phyloP scores from a whole-genome alignment of 2,329 filamentous ascomycete genomes.

The Chaetomiaceae sp. region DNA sequence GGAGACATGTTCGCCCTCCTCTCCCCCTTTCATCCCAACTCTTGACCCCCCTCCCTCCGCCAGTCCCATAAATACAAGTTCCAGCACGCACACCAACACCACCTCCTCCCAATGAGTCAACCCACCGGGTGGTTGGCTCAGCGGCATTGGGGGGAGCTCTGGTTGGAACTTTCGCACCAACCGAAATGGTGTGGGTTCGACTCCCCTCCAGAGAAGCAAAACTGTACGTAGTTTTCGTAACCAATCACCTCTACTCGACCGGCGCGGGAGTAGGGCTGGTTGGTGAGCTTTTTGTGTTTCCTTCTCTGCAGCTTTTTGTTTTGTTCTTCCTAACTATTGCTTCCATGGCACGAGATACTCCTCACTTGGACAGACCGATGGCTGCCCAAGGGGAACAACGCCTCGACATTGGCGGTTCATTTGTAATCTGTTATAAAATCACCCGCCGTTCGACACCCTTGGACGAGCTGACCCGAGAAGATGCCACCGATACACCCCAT shows the following conservation, averaged over 20 bases:
- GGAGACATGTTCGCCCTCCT: background rate
- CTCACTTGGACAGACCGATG: no score
- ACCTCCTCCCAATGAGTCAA: background rate
- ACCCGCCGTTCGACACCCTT: no score
- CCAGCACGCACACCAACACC: background rate
- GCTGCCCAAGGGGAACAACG: no score
- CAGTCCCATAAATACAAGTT: background rate
- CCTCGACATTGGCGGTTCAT: no score
- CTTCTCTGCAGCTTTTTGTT: background rate
- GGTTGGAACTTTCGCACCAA: background rate
- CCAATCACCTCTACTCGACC: background rate
- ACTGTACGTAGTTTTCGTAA: background rate
- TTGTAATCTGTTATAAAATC: no score
- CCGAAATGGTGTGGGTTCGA: background rate
- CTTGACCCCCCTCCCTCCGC: no score
- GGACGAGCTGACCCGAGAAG: no score
- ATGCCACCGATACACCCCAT: no score
- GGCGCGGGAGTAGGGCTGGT: background rate
- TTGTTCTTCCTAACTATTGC: background rate
- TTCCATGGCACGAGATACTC: no score
- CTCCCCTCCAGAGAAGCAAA: background rate
- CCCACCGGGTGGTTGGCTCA: background rate
- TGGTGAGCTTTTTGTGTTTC: background rate
- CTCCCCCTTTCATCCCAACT: background rate
- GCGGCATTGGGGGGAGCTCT: background rate